phyloP scores from a whole-genome alignment of 208 protist species.

The Tetramitus jugosus region DNA sequence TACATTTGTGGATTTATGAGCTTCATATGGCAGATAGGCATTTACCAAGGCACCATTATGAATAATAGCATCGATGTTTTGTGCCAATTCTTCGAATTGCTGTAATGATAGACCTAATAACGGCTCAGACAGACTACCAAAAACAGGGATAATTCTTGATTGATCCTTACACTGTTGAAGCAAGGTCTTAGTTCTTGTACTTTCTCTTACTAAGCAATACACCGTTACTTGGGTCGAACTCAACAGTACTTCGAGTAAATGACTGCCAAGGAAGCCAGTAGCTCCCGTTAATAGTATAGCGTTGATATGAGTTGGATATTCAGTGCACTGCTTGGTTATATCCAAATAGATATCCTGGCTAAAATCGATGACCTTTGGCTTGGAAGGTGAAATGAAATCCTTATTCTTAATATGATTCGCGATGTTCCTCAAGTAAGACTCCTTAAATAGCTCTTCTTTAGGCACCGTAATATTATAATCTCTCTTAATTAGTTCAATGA shows the following conservation, averaged over 20 bases:
- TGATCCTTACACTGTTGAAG: conserved; percentile 21
- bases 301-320: too few relatives aligned
- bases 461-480: too few relatives aligned
- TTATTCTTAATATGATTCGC: too few relatives aligned
- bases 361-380: too few relatives aligned
- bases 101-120: conserved; percentile 27
- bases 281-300: conserved; percentile 44
- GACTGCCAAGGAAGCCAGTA: conserved; percentile 43
- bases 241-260: conserved; percentile 32
- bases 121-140: conserved; percentile 37
- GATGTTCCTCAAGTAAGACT: too few relatives aligned
- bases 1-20: conserved; percentile 41
- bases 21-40: conserved; percentile 46
- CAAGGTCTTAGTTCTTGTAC: neutral
- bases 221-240: conserved; percentile 18
- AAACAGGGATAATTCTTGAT: conserved; percentile 32
- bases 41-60: conserved; percentile 53
- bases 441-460: too few relatives aligned
- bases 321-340: too few relatives aligned
- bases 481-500: too few relatives aligned
- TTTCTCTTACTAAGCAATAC: conserved; percentile 33
- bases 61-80: conserved; percentile 41
- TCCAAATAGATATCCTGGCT: too few relatives aligned
- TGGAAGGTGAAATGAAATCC: too few relatives aligned
- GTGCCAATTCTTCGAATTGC: conserved; percentile 27